Conservation (phyloP, 306 rosid species). For the Vigna radiata region DNA sequence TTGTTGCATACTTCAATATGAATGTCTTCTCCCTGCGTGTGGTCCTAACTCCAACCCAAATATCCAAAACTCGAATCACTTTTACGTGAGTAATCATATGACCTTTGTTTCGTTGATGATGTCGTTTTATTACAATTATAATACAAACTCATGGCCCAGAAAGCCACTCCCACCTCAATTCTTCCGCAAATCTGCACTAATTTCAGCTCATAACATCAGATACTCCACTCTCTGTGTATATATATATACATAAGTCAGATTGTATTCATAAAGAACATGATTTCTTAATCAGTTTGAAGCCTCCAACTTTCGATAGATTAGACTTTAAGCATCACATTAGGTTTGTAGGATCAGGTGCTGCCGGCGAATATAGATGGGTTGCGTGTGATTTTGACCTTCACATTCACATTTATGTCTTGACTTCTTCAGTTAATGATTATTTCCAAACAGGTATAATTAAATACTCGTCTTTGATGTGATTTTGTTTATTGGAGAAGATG, state of each 20-base stretch:
- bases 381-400: too few relatives aligned
- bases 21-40: constrained; percentile 29
- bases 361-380: too few relatives aligned
- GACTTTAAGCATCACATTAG: too few relatives aligned
- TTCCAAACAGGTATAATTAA: too few relatives aligned
- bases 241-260: too few relatives aligned
- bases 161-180: constrained; percentile 1
- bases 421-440: too few relatives aligned
- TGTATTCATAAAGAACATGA: neutral
- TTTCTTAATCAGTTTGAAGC: neutral
- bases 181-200: constrained; percentile 34
- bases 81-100: constrained; percentile 24
- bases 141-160: constrained; percentile 8
- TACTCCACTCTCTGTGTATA: too few relatives aligned
- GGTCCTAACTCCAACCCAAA: constrained; percentile 43
- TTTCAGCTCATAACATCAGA: neutral
- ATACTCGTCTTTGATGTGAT: too few relatives aligned
- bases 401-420: too few relatives aligned
- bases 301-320: neutral
- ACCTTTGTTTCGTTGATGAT: neutral
- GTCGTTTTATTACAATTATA: constrained; percentile 8
- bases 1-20: constrained; percentile 35
- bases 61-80: constrained; percentile 28
- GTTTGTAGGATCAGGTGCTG: too few relatives aligned
- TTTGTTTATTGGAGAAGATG: too few relatives aligned